phyloP scores from a whole-genome alignment of 257 asterid species.

The Prunella vulgaris region DNA sequence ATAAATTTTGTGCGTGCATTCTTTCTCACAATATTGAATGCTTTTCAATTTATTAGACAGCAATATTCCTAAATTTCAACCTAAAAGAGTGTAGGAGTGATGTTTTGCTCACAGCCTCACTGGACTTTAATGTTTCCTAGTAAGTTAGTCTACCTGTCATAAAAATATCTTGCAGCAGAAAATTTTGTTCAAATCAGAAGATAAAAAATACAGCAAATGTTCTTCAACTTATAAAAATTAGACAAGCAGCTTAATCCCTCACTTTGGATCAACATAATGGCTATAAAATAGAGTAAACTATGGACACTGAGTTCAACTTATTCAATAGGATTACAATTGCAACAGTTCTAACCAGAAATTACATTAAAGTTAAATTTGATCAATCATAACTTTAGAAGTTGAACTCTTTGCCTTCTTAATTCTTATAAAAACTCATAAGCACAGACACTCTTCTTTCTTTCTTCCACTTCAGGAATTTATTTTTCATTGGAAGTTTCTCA shows the following conservation, averaged over 20 bases:
- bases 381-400: not conserved
- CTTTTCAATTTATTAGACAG: not conserved
- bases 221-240: not conserved
- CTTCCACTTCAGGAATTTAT: not conserved
- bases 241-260: not conserved
- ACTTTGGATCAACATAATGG: not conserved
- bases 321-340: not conserved
- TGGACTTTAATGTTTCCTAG: not conserved
- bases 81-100: not conserved
- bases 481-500: not conserved
- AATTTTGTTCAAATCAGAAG: not conserved
- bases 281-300: not conserved
- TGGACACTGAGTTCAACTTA: too few relatives aligned
- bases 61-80: constrained; percentile 9
- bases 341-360: not conserved
- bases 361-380: not conserved
- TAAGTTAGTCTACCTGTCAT: not conserved
- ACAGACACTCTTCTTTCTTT: not conserved
- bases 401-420: not conserved
- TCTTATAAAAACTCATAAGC: not conserved
- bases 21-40: not conserved
- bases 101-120: not conserved
- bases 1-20: not conserved
- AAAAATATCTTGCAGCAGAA: not conserved
- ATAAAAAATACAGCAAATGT: not conserved